Evolutionary conservation across 805 yeast genomes (phyloP), one percentile per base, ranked within the genome.

Genomic region (Yarrowia keelungensis): DNA sequence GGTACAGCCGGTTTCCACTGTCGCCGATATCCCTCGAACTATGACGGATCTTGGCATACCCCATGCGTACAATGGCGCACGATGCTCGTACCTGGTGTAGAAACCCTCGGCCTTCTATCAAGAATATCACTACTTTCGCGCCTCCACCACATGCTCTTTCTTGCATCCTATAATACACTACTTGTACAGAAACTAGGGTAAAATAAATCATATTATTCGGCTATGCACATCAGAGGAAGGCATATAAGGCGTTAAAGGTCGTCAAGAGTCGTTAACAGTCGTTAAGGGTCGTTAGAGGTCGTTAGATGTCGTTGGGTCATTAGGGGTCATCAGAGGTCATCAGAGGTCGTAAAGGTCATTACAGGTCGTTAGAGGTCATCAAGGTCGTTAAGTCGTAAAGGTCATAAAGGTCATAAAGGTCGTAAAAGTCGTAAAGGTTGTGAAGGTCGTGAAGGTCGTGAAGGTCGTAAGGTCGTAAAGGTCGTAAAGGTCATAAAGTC

Each of bases 381-480:
- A 53, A 10, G 42, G 35, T 53, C 59, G 10, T 39, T 16, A 12
- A 14, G 16, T 49, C 39, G 39, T 39, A 14, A 22, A 10, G 38
- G 47, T 54, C 62, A 12, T 54, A 39, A n/a, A 14, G 47, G 61
- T 54, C 61, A 15, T 54, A 15, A 39, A 15, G 19, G 61, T 54
- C 61, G 19, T 54, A 1, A 26, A 22, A 1, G 12, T 56, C 50
- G 16, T 54, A 54, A 53, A 38, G 61, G 49, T 45, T n/a, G 11
- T 45, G 10, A 19, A 10, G 15, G 49, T 45, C 61, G 10, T 56
- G 14, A 56, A 11, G 26, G 62, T 42, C 49, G n/a, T 56, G 15
- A 39, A 15, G n/a, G 62, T 54, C 62, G 8, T 41, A 8, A 41
- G 22, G 46, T 49, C 54, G 5, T 49, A 1, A 50, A 35, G n/a